These are phyloP conservation scores for Zygosaccharomyces sapae DNA, from an alignment of 1,139 yeast genomes.

Conservation along the genomic window DNA sequence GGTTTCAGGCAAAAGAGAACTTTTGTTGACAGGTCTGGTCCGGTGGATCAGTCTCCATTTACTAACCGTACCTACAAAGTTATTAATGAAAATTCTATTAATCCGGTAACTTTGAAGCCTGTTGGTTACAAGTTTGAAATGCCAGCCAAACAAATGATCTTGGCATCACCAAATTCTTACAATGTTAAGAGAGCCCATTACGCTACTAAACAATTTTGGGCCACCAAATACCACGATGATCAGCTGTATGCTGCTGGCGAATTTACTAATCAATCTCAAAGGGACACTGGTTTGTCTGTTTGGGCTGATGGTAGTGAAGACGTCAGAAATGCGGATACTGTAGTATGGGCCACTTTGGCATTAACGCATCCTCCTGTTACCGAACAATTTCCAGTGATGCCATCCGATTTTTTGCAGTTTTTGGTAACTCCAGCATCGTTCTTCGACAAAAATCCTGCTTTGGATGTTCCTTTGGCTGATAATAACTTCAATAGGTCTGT, in stretches of 20 bases:
- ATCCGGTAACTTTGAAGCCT: constrained; percentile 71
- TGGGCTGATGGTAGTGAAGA: constrained; percentile 66
- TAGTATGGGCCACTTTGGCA: constrained; percentile 84
- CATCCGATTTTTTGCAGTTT: constrained; percentile 70
- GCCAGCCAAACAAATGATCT: constrained; percentile 69
- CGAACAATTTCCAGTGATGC: constrained; percentile 94
- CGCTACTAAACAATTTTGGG: constrained; percentile 60
- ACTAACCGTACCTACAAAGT: constrained; percentile 76
- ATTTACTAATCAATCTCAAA: constrained; percentile 56
- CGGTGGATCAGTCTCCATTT: constrained; percentile 70
- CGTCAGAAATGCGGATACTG: constrained; percentile 77
- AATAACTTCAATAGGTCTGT: constrained; percentile 72
- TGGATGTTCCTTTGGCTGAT: constrained; percentile 73
- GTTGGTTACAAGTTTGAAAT: constrained; percentile 77
- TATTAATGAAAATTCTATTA: constrained; percentile 70
- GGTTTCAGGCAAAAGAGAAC: constrained; percentile 68
- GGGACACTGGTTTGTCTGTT: constrained; percentile 49
- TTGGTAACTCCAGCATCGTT: constrained; percentile 71
- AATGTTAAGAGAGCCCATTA: constrained; percentile 55
- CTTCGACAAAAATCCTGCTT: constrained; percentile 77
- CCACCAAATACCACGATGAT: constrained; percentile 54
- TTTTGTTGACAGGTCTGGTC: constrained; percentile 67
- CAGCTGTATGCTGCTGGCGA: constrained; percentile 61
- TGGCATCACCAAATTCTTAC: constrained; percentile 49
- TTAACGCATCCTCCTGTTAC: constrained; percentile 84